These are phyloP conservation scores for Loxodes magnus DNA, from an alignment of 73 alveolate genomes.

Conservation along the genomic window DNA sequence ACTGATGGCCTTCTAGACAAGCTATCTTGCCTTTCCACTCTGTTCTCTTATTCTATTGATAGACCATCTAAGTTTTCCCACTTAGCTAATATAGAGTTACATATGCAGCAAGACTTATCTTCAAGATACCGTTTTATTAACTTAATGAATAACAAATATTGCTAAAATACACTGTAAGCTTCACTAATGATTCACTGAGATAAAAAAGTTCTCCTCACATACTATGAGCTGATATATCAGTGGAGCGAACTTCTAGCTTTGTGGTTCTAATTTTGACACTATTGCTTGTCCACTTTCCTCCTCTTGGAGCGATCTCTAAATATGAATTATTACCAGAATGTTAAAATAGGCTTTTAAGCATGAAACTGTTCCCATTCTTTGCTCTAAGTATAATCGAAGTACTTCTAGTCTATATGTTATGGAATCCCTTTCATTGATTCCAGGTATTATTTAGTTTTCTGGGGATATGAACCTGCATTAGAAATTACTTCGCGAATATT, in stretches of 20 bases:
- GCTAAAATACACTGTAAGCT: no score
- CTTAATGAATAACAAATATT: no score
- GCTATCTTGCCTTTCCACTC: no score
- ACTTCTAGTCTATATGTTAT: conserved; percentile 69
- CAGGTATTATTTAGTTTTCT: conserved; percentile 46
- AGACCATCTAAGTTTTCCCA: no score
- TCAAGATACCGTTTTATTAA: no score
- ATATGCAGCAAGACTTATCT: no score
- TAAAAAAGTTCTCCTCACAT: no score
- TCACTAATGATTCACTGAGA: no score
- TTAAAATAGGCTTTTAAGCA: conserved; percentile 56
- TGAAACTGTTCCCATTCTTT: conserved; percentile 41
- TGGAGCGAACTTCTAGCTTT: conserved; percentile 43
- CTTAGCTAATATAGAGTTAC: no score
- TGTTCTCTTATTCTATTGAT: no score
- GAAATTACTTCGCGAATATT: conserved; percentile 25
- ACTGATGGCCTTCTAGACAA: no score
- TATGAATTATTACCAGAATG: conserved; percentile 6
- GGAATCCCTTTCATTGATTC: conserved; percentile 58
- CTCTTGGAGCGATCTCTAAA: conserved; percentile 12
- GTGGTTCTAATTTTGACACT: conserved; percentile 36
- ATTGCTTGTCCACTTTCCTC: conserved; percentile 38
- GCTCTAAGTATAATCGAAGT: conserved; percentile 63
- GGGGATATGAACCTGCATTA: conserved; percentile 17
- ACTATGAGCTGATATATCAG: conserved; percentile 76